Evolutionary conservation across 2,329 filamentous ascomycete species (phyloP).

Genomic region (Lecanosticta acicola): DNA sequence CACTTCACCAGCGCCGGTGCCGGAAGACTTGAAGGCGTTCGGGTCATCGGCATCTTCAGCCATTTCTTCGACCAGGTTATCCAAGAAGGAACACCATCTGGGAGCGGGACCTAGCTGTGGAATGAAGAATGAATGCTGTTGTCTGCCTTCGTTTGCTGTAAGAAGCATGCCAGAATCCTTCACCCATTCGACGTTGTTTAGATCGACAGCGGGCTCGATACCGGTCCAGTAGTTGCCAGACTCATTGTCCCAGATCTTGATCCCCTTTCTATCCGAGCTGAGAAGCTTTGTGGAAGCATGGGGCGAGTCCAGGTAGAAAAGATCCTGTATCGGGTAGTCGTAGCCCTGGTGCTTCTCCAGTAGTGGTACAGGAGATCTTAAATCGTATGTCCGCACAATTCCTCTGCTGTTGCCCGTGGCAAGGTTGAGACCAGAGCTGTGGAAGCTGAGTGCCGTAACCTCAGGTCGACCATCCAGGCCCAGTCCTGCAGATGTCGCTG

Average conservation of each 20-base stretch:
- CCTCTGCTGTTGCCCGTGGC: constrained; percentile 84
- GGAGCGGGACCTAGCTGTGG: constrained; percentile 89
- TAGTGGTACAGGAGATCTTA: constrained; percentile 78
- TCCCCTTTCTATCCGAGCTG: constrained; percentile 88
- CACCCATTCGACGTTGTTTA: constrained; percentile 91
- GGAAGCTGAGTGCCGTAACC: constrained; percentile 83
- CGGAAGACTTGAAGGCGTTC: constrained; percentile 43
- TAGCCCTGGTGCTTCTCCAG: constrained; percentile 94
- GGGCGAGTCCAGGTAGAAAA: constrained; percentile 61
- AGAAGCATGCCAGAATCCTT: constrained; percentile 90
- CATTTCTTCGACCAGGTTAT: constrained; percentile 98
- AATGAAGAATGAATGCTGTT: constrained; percentile 92
- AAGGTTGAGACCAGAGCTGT: constrained; percentile 73
- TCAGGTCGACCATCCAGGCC: constrained; percentile 46
- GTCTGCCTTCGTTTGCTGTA: constrained; percentile 92
- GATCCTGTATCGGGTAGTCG: constrained; percentile 82
- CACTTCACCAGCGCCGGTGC: constrained; percentile 58
- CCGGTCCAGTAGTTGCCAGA: constrained; percentile 89
- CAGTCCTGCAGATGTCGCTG: constrained; percentile 23
- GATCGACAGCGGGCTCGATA: constrained; percentile 87
- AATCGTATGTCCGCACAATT: constrained; percentile 82
- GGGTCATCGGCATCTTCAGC: constrained; percentile 69
- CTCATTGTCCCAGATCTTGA: constrained; percentile 89
- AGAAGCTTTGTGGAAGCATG: constrained; percentile 17
- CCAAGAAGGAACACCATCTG: constrained; percentile 92